Conservation (phyloP, 345 rosid species). For the Acer saccharum region DNA sequence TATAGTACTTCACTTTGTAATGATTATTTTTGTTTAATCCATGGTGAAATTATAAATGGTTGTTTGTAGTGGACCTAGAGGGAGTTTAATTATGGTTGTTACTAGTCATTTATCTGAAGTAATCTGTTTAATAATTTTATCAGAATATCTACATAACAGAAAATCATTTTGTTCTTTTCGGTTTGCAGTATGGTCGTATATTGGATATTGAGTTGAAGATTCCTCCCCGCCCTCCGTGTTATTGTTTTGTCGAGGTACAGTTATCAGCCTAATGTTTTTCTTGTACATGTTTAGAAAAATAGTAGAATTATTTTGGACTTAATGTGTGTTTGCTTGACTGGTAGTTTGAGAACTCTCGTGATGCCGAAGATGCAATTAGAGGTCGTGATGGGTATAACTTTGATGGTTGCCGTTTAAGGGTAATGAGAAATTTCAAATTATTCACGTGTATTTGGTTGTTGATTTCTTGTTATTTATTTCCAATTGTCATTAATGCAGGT, state of each 20-base stretch:
- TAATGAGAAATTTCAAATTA: constrained; percentile 25
- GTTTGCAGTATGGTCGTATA: constrained; percentile 79
- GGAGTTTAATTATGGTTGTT: not conserved
- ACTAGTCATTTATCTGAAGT: not conserved
- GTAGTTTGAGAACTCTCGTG: constrained; percentile 62
- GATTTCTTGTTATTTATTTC: constrained; percentile 10
- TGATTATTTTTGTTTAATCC: not conserved
- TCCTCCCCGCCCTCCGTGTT: constrained; percentile 95
- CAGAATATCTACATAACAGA: not conserved
- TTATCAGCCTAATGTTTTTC: not conserved
- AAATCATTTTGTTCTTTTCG: constrained; percentile 4
- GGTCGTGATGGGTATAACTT: constrained; percentile 91
- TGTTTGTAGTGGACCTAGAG: not conserved
- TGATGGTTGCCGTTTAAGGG: constrained; percentile 73
- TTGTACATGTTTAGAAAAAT: not conserved
- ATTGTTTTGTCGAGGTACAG: constrained; percentile 93
- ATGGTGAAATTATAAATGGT: not conserved
- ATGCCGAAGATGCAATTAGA: constrained; percentile 80
- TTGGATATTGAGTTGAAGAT: constrained; percentile 91
- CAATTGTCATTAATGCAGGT: constrained; percentile 51
- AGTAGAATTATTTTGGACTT: not conserved
- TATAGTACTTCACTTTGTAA: not conserved
- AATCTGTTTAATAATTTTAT: not conserved
- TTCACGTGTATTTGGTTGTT: not conserved
- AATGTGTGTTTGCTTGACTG: constrained; percentile 23